Conservation (phyloP, 2,329 filamentous ascomycete species). For the Exophiala aquamarina region DNA sequence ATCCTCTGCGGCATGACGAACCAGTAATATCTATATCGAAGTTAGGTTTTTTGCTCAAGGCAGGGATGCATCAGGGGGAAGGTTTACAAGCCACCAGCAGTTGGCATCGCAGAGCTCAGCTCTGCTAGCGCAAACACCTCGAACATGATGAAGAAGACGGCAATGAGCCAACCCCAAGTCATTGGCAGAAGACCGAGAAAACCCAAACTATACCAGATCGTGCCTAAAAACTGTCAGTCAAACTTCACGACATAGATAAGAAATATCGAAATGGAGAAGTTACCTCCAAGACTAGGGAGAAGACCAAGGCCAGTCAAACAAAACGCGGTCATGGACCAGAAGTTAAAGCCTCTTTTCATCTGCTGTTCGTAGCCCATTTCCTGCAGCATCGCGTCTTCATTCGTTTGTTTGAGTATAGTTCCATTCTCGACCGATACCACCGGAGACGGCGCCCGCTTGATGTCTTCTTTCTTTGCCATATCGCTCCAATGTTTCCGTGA, state of each 20-base stretch:
- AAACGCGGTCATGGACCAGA: slow-evolving; percentile 8
- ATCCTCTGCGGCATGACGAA: too few relatives aligned
- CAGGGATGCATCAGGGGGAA: too few relatives aligned
- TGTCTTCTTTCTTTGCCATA: neutral
- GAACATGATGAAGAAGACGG: slow-evolving; percentile 3
- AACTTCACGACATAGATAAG: neutral
- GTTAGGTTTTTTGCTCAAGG: too few relatives aligned
- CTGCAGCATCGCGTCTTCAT: slow-evolving; percentile 2
- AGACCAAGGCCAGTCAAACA: slow-evolving; percentile 7
- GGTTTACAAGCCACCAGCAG: neutral
- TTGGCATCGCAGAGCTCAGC: slow-evolving; percentile 1
- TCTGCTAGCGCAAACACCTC: slow-evolving; percentile 2
- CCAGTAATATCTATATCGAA: neutral
- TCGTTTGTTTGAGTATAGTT: neutral
- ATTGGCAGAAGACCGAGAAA: slow-evolving; percentile 1
- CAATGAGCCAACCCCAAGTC: slow-evolving; percentile 6
- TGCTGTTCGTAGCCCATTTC: slow-evolving; percentile 9
- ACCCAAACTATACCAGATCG: slow-evolving; percentile 6
- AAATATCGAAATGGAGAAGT: neutral
- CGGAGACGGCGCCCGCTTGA: neutral
- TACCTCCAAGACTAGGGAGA: slow-evolving; percentile 5
- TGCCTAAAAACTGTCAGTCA: slow-evolving; percentile 1
- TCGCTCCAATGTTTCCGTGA: neutral
- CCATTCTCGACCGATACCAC: neutral
- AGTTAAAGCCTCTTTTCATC: slow-evolving; percentile 8